Percentiles rank a stretch among this genome's conserved stretches.
Evolutionary conservation across 805 yeast species (phyloP).

Genomic region (Candida odintsovae): DNA sequence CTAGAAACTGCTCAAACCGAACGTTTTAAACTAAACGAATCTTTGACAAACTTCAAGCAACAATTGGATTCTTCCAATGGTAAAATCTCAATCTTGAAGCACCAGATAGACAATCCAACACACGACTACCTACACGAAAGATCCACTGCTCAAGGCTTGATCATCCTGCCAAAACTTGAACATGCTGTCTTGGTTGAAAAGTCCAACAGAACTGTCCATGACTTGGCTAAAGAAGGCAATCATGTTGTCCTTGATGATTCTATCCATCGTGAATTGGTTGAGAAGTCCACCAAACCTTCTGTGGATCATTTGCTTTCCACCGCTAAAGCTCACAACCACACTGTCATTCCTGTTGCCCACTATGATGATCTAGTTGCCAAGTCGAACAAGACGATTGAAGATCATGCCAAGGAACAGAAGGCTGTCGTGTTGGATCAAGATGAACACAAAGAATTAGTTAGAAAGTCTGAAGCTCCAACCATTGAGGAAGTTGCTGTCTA

Average conservation of each 20-base stretch:
- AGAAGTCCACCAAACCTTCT: conserved; percentile 20
- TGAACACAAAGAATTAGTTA: conserved; percentile 8
- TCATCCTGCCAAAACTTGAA: conserved; percentile 20
- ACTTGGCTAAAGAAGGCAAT: conserved; percentile 17
- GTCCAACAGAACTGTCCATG: conserved; percentile 14
- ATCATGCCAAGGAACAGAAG: conserved; percentile 11
- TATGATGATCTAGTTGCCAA: conserved; percentile 3
- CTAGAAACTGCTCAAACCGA: background rate
- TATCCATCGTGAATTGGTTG: conserved; percentile 8
- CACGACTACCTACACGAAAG: conserved; percentile 24
- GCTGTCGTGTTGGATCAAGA: conserved; percentile 4
- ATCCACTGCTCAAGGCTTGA: conserved; percentile 24
- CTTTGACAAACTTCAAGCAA: background rate
- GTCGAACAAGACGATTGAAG: conserved; percentile 15
- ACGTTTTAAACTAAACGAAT: background rate
- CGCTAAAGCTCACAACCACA: conserved; percentile 8
- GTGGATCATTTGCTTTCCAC: conserved; percentile 16
- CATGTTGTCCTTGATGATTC: conserved; percentile 8
- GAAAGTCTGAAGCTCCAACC: conserved; percentile 16
- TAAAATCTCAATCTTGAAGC: conserved; percentile 9
- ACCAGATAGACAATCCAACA: conserved; percentile 26
- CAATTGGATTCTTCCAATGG: conserved; percentile 9
- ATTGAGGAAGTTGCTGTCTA: conserved; percentile 11
- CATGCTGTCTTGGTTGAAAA: conserved; percentile 18
- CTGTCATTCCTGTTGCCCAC: conserved; percentile 20